Evolutionary conservation across 805 yeast genomes (phyloP), one percentile per base, ranked within the genome.

Genomic region (Cyberlindnera maclurae): DNA sequence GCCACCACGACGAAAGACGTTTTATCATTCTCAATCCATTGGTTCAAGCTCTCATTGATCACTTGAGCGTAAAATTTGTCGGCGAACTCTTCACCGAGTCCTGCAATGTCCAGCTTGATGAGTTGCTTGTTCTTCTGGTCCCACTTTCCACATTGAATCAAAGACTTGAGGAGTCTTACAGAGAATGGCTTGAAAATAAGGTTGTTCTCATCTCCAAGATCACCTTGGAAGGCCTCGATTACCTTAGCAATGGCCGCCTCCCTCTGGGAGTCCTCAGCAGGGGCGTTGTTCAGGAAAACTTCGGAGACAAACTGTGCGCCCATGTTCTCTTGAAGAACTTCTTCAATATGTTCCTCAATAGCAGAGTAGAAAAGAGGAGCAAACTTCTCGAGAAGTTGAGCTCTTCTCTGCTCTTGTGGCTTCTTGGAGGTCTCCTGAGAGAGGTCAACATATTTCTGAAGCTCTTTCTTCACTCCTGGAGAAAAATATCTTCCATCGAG

Each of bases 71-170:
- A 70, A 40, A 77, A 67, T 45, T 62, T 70, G 15, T 52, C 54
- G 7, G 89, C 86, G 60, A 82, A 82, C 16, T 70, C 73, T 12
- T 64, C 56, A 9, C 93, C 90, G 13, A 65, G 60, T 38, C 63
- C 78, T 56, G 65, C 68, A 44, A 60, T 63, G 11, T 64, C 69
- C 32, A 70, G 49, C 40, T 68, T 68, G 41, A 53, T 70, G 34
- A 70, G 63, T 52, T 62, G 70, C 60, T 70, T 77, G 49, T 68
- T 75, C 62, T 78, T 76, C 54, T 70, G 73, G 54, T 80, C 79
- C 82, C 87, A 86, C 55, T 79, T 85, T 52, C 89, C 89, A 44
- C 89, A 90, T 61, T 84, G 94, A 47, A 87, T 82, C 51, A 87
- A 65, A 0, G 86, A 66, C 59, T 85, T 81, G 46, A 87, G 62